These are phyloP conservation scores for Dimargaris verticillata DNA, from an alignment of 192 early-diverging fungal species.

Conservation along the genomic window DNA sequence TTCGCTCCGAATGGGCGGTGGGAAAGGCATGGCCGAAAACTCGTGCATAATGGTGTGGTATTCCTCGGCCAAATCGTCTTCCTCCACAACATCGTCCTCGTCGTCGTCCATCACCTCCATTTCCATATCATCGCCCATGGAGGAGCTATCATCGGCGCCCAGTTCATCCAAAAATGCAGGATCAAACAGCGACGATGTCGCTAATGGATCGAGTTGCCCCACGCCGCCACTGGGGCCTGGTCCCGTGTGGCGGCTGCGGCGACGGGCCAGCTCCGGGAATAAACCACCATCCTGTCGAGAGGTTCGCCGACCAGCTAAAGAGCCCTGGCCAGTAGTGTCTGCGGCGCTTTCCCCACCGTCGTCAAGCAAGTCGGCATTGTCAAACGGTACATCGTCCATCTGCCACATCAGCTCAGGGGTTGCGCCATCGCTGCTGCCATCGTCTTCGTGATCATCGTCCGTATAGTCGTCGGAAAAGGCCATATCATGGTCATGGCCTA, in stretches of 20 bases:
- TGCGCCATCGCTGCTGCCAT: constrained; percentile 15
- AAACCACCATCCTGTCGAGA: too few relatives aligned
- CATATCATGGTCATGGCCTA: constrained; percentile 30
- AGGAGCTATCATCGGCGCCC: not conserved
- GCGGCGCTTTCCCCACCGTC: not conserved
- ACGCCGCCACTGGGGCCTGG: not conserved
- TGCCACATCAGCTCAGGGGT: constrained; percentile 6
- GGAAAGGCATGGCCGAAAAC: too few relatives aligned
- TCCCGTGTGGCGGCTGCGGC: too few relatives aligned
- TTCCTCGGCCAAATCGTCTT: constrained; percentile 10
- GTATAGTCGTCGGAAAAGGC: constrained; percentile 29
- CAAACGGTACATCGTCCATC: not conserved
- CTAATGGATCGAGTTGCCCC: not conserved
- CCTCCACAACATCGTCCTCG: constrained; percentile 5
- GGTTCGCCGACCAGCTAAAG: not conserved
- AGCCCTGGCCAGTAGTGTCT: not conserved
- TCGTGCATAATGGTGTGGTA: too few relatives aligned
- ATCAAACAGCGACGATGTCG: not conserved
- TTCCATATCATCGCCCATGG: not conserved
- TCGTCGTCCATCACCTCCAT: constrained; percentile 4
- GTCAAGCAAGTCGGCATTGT: not conserved
- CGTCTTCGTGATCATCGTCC: constrained; percentile 12
- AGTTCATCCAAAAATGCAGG: not conserved
- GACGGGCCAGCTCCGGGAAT: too few relatives aligned
- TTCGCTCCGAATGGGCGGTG: too few relatives aligned